Conservation (phyloP, 1,284 basidiomycete species). For the Leccinum pachyderme region DNA sequence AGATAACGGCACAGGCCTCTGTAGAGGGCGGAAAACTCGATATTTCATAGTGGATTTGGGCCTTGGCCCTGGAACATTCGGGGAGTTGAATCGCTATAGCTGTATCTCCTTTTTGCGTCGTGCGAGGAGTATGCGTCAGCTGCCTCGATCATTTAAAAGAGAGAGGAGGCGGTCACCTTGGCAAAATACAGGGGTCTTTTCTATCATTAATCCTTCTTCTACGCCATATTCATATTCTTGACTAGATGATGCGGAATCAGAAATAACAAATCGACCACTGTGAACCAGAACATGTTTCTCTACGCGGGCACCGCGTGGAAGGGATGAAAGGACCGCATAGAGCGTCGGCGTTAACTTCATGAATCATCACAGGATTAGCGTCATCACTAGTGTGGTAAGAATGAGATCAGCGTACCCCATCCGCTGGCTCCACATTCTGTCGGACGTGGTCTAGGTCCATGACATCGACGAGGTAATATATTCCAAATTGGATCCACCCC, state of each 20-base stretch:
- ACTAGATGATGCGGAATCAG: slow-evolving; percentile 26
- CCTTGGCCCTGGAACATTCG: slow-evolving; percentile 16
- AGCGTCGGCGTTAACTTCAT: slow-evolving; percentile 47
- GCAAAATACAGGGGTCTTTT: slow-evolving; percentile 36
- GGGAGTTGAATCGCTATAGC: slow-evolving; percentile 8
- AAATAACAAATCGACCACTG: slow-evolving; percentile 52
- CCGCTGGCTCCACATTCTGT: slow-evolving; percentile 36
- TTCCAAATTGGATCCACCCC: slow-evolving; percentile 56
- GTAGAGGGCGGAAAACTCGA: slow-evolving; percentile 41
- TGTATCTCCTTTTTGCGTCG: slow-evolving; percentile 13
- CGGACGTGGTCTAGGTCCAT: slow-evolving; percentile 44
- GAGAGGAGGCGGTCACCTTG: slow-evolving; percentile 37
- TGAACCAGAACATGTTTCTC: slow-evolving; percentile 74
- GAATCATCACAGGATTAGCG: not conserved
- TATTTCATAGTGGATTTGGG: slow-evolving; percentile 44
- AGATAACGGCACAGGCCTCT: slow-evolving; percentile 44
- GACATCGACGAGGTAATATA: slow-evolving; percentile 62
- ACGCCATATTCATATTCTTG: slow-evolving; percentile 42
- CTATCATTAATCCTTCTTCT: slow-evolving; percentile 38
- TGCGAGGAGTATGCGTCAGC: not conserved
- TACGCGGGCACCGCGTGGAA: slow-evolving; percentile 75
- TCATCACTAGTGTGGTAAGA: not conserved
- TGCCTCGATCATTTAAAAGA: not conserved
- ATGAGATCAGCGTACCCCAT: slow-evolving; percentile 21
- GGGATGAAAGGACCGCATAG: slow-evolving; percentile 64